Base-by-base conservation (phyloP, 345 rosid species). In the Aurinia saxatilis region DNA sequence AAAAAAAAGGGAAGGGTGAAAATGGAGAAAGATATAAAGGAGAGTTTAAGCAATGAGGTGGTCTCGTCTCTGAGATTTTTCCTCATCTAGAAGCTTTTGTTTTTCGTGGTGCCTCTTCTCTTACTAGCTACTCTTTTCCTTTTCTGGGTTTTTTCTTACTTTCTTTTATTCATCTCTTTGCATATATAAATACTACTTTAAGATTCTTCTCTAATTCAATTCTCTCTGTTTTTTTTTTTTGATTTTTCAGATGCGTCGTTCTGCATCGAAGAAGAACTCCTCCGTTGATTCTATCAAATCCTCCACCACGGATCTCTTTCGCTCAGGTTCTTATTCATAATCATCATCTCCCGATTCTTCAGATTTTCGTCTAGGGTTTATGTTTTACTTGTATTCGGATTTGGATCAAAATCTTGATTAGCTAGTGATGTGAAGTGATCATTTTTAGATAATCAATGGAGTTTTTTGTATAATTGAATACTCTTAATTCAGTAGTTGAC, bases 161-260 rank as follows among this genome's bases (percentile, higher is more conserved):
- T 54, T 2, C 7, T 0, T 25, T 31, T n/a, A n/a, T n/a, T n/a
- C n/a, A 19, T 17, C 19, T 17, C 18, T 10, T 30, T 23, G n/a
- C 34, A 13, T 27, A 14, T 47, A 6, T 11, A 11, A 19, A 0
- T 14, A 13, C 7, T n/a, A 10, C 8, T 35, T 11, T 34, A 27
- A 27, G 5, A 3, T 27, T 21, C n/a, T 14, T 5, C 23, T 12
- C 16, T 36, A 19, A 12, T 10, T 36, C 37, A n/a, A n/a, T n/a
- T 4, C 15, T 16, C 29, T 23, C 35, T 54, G 3, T 54, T 45
- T 44, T 34, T 25, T 45, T 44, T 30, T 25, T 52, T 36, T 70
- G 55, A 23, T 52, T n/a, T n/a, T n/a, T 57, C 74, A 80, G 95
- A 90, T 93, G 99, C 97, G 96, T 79, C 97, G 92, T 38, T 84